Percentiles rank a stretch among this genome's conserved stretches.
phyloP scores from a whole-genome alignment of 2,329 filamentous ascomycete species.

The Bipolaris bicolor region DNA sequence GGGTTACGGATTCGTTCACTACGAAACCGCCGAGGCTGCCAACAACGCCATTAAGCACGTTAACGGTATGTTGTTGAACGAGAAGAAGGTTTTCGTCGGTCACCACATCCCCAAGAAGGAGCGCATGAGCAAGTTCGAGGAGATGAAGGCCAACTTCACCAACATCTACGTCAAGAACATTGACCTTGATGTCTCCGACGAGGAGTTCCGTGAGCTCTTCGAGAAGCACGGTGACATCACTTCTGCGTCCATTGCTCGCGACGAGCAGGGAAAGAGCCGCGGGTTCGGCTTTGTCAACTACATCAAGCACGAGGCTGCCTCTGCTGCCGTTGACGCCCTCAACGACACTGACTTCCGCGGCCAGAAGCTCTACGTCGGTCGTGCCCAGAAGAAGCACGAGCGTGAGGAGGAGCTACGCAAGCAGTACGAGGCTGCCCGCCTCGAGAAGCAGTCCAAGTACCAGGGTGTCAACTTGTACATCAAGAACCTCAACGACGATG shows the following conservation, averaged over 20 bases:
- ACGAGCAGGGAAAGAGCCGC: conserved; percentile 88
- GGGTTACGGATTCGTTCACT: conserved; percentile 99
- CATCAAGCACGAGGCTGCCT: conserved; percentile 85
- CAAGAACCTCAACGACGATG: conserved; percentile 96
- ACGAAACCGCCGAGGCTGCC: conserved; percentile 98
- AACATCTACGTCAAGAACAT: conserved; percentile 99
- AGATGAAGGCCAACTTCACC: conserved; percentile 99
- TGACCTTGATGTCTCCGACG: conserved; percentile 79
- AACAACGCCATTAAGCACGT: conserved; percentile 98
- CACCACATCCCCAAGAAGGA: conserved; percentile 99
- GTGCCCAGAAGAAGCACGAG: conserved; percentile 99
- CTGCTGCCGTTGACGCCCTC: conserved; percentile 86
- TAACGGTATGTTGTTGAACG: conserved; percentile 99
- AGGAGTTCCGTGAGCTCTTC: conserved; percentile 93
- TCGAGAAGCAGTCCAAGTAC: conserved; percentile 99
- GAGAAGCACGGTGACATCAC: conserved; percentile 93
- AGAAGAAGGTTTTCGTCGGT: conserved; percentile 99
- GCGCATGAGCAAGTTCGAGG: conserved; percentile 99
- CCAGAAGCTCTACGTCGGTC: conserved; percentile 96
- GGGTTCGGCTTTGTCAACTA: conserved; percentile 98
- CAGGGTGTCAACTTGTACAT: conserved; percentile 99
- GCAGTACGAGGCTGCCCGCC: conserved; percentile 95
- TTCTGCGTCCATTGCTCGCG: conserved; percentile 90
- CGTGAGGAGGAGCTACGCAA: conserved; percentile 98
- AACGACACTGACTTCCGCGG: conserved; percentile 91